Evolutionary conservation across 208 protist genomes (phyloP).

Genomic region (Leishmania major): DNA sequence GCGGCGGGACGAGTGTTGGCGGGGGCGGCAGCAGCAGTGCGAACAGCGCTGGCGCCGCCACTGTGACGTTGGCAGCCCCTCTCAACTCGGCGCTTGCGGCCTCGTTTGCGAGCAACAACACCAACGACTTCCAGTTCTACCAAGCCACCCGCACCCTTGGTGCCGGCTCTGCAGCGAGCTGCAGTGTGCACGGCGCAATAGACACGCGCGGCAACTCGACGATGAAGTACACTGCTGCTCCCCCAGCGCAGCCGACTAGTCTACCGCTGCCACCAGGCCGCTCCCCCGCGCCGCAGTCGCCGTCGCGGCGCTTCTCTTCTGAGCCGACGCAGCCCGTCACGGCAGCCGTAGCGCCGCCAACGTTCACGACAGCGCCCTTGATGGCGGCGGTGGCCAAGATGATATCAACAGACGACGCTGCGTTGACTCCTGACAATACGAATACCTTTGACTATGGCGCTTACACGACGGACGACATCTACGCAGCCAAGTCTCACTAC

Average conservation of each 20-base stretch:
- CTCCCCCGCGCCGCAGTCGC: neutral
- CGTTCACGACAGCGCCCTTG: constrained; percentile 4
- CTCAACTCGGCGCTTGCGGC: neutral
- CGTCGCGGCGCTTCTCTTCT: constrained; percentile 1
- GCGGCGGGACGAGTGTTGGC: neutral
- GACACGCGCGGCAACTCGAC: neutral
- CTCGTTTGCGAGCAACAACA: neutral
- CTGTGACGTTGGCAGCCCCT: neutral
- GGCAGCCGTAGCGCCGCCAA: neutral
- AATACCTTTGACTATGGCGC: constrained; percentile 11
- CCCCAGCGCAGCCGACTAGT: constrained; percentile 7
- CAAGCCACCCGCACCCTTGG: neutral
- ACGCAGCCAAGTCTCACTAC: neutral
- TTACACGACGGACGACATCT: neutral
- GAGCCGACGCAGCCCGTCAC: neutral
- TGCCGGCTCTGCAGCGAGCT: neutral
- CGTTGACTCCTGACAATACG: neutral
- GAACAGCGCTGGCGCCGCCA: neutral
- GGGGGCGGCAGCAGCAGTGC: neutral
- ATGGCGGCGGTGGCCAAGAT: constrained; percentile 8
- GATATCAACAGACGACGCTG: neutral
- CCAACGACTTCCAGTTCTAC: neutral
- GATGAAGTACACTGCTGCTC: neutral
- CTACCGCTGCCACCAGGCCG: constrained; percentile 10
- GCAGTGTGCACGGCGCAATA: neutral